Conservation (phyloP, 2,329 filamentous ascomycete species). For the Calonectria crousiana region DNA sequence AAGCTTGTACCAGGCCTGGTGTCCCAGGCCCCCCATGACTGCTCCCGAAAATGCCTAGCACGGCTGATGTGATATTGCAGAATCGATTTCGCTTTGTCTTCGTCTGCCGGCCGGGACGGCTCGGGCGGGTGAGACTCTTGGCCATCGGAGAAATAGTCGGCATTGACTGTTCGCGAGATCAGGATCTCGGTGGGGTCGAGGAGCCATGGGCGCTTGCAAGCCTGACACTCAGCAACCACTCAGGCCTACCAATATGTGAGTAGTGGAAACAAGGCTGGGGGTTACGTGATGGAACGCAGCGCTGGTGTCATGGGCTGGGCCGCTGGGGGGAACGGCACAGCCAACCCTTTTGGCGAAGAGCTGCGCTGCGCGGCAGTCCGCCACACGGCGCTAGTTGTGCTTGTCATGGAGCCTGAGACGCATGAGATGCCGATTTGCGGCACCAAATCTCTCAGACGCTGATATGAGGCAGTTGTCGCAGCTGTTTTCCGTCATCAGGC, state of each 20-base stretch:
- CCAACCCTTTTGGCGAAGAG: conserved; percentile 4
- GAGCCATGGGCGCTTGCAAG: not conserved
- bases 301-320: conserved; percentile 25
- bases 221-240: not conserved
- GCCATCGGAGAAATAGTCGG: conserved; percentile 1
- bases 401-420: not conserved
- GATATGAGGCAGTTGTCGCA: not conserved
- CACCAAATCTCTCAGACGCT: not conserved
- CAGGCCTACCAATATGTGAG: not conserved
- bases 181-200: conserved; percentile 19
- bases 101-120: conserved; percentile 21
- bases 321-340: not conserved
- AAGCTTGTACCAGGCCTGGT: not conserved
- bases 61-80: conserved; percentile 1
- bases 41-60: not conserved
- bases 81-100: not conserved
- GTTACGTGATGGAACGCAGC: conserved; percentile 24
- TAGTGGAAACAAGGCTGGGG: not conserved
- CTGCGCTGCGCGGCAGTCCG: not conserved
- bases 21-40: not conserved
- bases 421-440: not conserved
- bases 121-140: conserved; percentile 29
- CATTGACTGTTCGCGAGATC: not conserved
- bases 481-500: not conserved
- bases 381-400: not conserved